Percentiles rank a stretch among this genome's conserved stretches.
Conservation (phyloP, 2,329 filamentous ascomycete genomes). For the Gyromitra esculenta region DNA sequence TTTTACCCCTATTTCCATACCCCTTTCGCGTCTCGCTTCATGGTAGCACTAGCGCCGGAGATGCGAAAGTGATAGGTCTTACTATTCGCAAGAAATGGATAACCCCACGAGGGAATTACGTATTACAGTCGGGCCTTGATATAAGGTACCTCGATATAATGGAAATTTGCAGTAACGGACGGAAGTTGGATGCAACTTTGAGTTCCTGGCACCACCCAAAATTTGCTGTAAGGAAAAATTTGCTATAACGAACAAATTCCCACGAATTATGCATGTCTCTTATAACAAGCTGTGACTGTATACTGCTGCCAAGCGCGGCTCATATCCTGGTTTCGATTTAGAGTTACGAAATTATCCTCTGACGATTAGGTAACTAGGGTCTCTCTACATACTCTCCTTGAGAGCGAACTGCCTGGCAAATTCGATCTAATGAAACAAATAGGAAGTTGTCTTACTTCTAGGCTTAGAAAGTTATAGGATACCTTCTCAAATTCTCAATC, state of each 20-base stretch:
- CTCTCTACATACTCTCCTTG: neutral
- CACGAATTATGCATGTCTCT: too few relatives aligned
- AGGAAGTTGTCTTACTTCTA: too few relatives aligned
- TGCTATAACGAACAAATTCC: too few relatives aligned
- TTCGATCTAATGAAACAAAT: neutral
- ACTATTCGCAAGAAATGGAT: neutral
- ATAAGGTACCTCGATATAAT: too few relatives aligned
- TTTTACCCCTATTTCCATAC: neutral
- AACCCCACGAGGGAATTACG: conserved; percentile 1
- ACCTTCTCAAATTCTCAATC: too few relatives aligned
- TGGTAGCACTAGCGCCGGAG: neutral
- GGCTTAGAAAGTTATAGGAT: too few relatives aligned
- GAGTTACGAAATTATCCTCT: neutral
- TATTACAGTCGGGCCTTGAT: neutral
- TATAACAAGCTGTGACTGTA: too few relatives aligned
- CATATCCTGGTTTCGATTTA: neutral
- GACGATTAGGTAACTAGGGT: neutral
- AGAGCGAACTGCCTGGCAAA: neutral
- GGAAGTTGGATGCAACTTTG: too few relatives aligned
- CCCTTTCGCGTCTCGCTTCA: neutral
- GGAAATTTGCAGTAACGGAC: too few relatives aligned
- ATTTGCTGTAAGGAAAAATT: too few relatives aligned
- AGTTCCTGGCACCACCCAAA: too few relatives aligned
- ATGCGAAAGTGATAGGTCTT: neutral
- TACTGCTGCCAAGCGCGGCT: neutral